Evolutionary conservation across 2,329 filamentous ascomycete genomes (phyloP).

Genomic region (Colletotrichum zoysiae): DNA sequence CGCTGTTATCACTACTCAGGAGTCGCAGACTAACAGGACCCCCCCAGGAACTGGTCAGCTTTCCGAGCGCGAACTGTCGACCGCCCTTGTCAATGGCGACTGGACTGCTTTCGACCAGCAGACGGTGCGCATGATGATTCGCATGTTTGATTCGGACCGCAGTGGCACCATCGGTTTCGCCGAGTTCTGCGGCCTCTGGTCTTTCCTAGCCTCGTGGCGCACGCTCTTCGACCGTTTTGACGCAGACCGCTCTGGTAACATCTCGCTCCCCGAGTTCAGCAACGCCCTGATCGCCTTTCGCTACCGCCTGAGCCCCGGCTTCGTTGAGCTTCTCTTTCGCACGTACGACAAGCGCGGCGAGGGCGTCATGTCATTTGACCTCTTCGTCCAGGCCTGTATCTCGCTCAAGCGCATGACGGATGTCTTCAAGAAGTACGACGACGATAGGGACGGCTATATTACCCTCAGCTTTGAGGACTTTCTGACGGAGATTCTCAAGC

Average conservation of each 20-base stretch:
- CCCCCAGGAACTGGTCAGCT: constrained; percentile 79
- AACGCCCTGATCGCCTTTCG: constrained; percentile 94
- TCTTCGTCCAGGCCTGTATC: constrained; percentile 98
- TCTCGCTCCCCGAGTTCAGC: constrained; percentile 86
- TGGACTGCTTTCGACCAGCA: constrained; percentile 94
- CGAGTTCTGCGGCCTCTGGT: constrained; percentile 97
- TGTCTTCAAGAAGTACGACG: constrained; percentile 98
- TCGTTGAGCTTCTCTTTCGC: constrained; percentile 86
- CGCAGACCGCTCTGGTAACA: constrained; percentile 86
- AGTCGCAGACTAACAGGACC: constrained; percentile 26
- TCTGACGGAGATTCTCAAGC: constrained; percentile 75
- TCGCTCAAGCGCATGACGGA: constrained; percentile 98
- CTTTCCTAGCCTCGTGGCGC: constrained; percentile 94
- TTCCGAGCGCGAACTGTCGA: constrained; percentile 86
- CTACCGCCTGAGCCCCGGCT: constrained; percentile 86
- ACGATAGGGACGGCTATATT: constrained; percentile 94
- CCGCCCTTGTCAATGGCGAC: constrained; percentile 95
- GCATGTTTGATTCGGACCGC: constrained; percentile 97
- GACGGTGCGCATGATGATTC: constrained; percentile 98
- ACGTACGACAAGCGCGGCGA: constrained; percentile 85
- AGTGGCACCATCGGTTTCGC: constrained; percentile 92
- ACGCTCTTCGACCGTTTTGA: constrained; percentile 96
- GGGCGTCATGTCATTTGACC: constrained; percentile 87
- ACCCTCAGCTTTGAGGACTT: constrained; percentile 87
- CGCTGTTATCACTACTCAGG: neutral